phyloP scores from a whole-genome alignment of 2,329 filamentous ascomycete genomes.

The Phaeosphaeria sp. region DNA sequence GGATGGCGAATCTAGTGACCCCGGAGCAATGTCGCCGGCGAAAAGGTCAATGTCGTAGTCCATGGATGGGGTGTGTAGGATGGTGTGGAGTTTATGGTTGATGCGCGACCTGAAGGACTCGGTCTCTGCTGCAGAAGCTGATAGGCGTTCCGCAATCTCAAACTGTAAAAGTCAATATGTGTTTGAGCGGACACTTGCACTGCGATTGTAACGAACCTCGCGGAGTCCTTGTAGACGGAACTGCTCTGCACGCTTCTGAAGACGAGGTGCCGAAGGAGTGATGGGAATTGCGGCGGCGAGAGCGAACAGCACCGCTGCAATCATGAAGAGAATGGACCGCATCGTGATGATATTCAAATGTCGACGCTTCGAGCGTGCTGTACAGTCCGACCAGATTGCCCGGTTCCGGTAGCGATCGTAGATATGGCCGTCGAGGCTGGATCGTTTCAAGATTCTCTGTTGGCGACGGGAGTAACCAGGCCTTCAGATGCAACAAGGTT shows the following conservation, averaged over 20 bases:
- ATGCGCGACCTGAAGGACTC: conserved; percentile 26
- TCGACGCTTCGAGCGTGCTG: background rate
- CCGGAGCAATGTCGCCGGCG: conserved; percentile 45
- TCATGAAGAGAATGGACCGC: conserved; percentile 34
- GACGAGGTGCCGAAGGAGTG: conserved; percentile 42
- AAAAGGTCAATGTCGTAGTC: conserved; percentile 31
- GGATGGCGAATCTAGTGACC: conserved; percentile 40
- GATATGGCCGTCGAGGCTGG: conserved; percentile 1
- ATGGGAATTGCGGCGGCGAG: conserved; percentile 41
- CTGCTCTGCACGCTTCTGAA: conserved; percentile 40
- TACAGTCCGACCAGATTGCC: background rate
- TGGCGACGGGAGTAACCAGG: conserved; percentile 15
- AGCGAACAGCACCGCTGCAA: conserved; percentile 31
- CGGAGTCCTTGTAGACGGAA: conserved; percentile 41
- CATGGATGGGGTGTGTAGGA: conserved; percentile 24
- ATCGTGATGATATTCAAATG: conserved; percentile 20
- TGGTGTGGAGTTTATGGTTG: conserved; percentile 27
- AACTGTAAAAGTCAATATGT: conserved; percentile 29
- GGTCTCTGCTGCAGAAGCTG: conserved; percentile 24
- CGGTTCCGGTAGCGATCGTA: background rate
- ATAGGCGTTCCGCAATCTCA: conserved; percentile 41
- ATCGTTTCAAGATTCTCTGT: background rate
- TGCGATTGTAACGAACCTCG: conserved; percentile 32
- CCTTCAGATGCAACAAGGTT: conserved; percentile 6
- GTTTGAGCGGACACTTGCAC: background rate